These are phyloP conservation scores for Pharnaceum exiguum DNA, from an alignment of 148 eudicot species.

Conservation along the genomic window DNA sequence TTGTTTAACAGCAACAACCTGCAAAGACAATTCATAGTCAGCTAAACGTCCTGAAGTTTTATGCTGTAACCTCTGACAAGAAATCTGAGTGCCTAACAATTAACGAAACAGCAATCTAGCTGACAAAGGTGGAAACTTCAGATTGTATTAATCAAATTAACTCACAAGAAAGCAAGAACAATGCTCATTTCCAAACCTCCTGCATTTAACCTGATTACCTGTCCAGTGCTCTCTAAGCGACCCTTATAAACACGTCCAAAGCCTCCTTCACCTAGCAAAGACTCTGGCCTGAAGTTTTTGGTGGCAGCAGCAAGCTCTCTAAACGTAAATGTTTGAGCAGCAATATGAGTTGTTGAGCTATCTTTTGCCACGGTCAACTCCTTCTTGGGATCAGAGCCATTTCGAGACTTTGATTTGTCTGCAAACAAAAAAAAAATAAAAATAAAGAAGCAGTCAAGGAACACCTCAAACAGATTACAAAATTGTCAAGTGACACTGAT, in stretches of 20 bases:
- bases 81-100: neutral
- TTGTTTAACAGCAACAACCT: constrained; percentile 97
- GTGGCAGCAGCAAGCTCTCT: constrained; percentile 92
- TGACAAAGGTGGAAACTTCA: neutral
- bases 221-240: constrained; percentile 84
- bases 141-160: neutral
- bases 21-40: constrained; percentile 20
- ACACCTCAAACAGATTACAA: neutral
- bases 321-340: constrained; percentile 93
- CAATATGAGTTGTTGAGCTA: constrained; percentile 71
- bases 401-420: constrained; percentile 69
- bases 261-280: constrained; percentile 92
- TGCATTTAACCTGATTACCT: constrained; percentile 34
- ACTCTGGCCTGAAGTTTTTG: constrained; percentile 82
- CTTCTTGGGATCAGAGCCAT: constrained; percentile 61
- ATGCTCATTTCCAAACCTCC: neutral
- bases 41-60: neutral
- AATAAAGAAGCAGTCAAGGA: constrained; percentile 3
- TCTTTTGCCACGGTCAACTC: constrained; percentile 58
- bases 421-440: neutral
- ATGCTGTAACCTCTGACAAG: neutral
- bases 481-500: neutral
- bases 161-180: neutral
- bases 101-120: too few species aligned
- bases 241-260: constrained; percentile 97